Conservation (phyloP, 2,329 filamentous ascomycete genomes). For the Botrytis byssoidea region DNA sequence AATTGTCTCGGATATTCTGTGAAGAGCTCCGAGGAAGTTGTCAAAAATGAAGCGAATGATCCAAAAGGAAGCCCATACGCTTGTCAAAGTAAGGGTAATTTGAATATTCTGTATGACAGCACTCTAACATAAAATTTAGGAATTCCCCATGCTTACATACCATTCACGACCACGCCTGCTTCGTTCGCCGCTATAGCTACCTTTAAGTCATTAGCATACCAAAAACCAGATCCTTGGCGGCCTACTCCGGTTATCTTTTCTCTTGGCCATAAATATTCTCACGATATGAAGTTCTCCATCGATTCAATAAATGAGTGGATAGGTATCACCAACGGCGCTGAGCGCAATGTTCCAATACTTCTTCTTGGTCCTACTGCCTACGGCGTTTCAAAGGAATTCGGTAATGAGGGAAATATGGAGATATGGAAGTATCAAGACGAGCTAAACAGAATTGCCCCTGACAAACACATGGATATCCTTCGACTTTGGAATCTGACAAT, state of each 20-base stretch:
- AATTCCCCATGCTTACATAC: slow-evolving; percentile 42
- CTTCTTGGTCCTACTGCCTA: slow-evolving; percentile 43
- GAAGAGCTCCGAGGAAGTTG: slow-evolving; percentile 28
- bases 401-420: slow-evolving; percentile 20
- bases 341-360: slow-evolving; percentile 44
- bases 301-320: slow-evolving; percentile 44
- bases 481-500: slow-evolving; percentile 46
- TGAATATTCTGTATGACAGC: neutral
- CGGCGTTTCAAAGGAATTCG: slow-evolving; percentile 14
- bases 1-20: slow-evolving; percentile 38
- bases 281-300: slow-evolving; percentile 37
- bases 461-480: slow-evolving; percentile 43
- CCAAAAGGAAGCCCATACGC: slow-evolving; percentile 24
- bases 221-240: slow-evolving; percentile 40
- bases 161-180: slow-evolving; percentile 38
- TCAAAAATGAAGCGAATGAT: slow-evolving; percentile 25
- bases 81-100: slow-evolving; percentile 26
- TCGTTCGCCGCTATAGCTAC: slow-evolving; percentile 32
- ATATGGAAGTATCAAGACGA: slow-evolving; percentile 43
- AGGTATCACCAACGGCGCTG: slow-evolving; percentile 38
- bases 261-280: slow-evolving; percentile 35
- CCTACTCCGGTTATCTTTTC: slow-evolving; percentile 44
- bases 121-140: slow-evolving; percentile 29
- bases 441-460: slow-evolving; percentile 38
- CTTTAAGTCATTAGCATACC: slow-evolving; percentile 39